Percentiles rank a stretch among this genome's conserved stretches.
Evolutionary conservation across 2,329 filamentous ascomycete genomes (phyloP).

Genomic region (Intubia oerlemansii): DNA sequence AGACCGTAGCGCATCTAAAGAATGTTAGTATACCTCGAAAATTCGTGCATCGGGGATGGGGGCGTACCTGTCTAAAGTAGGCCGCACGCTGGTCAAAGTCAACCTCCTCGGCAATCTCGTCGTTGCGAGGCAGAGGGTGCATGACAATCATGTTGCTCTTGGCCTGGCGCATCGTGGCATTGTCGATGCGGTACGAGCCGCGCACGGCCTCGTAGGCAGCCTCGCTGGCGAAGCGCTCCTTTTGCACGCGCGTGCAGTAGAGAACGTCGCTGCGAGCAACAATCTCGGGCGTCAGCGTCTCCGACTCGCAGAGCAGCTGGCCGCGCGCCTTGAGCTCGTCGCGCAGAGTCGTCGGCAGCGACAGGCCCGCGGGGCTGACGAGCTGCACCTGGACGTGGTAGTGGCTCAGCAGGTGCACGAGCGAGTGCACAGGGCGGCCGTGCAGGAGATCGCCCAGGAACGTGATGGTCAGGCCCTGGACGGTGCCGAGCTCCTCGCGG

Average conservation of each 20-base stretch:
- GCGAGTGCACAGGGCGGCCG: constrained; percentile 83
- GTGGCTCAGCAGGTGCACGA: constrained; percentile 82
- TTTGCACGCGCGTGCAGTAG: constrained; percentile 93
- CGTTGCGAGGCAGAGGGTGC: constrained; percentile 86
- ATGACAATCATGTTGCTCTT: constrained; percentile 88
- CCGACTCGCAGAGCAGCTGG: constrained; percentile 56
- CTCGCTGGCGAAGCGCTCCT: constrained; percentile 74
- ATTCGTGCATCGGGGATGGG: background rate
- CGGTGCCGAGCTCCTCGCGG: constrained; percentile 87
- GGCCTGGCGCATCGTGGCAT: constrained; percentile 70
- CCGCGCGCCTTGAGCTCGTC: constrained; percentile 50
- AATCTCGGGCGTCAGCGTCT: constrained; percentile 68
- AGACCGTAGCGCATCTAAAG: constrained; percentile 89
- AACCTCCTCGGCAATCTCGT: constrained; percentile 85
- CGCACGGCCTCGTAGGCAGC: constrained; percentile 73
- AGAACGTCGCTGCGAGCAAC: constrained; percentile 73
- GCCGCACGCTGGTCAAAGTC: constrained; percentile 93
- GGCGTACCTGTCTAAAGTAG: constrained; percentile 94
- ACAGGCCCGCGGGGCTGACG: constrained; percentile 60
- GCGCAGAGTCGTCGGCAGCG: constrained; percentile 54
- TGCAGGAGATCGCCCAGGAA: constrained; percentile 88
- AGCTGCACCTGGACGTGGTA: constrained; percentile 92
- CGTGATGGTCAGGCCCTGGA: constrained; percentile 87
- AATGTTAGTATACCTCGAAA: constrained; percentile 1
- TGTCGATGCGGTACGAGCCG: constrained; percentile 76